Conservation (phyloP, 1,284 basidiomycete species). For the Albatrellus sp. region DNA sequence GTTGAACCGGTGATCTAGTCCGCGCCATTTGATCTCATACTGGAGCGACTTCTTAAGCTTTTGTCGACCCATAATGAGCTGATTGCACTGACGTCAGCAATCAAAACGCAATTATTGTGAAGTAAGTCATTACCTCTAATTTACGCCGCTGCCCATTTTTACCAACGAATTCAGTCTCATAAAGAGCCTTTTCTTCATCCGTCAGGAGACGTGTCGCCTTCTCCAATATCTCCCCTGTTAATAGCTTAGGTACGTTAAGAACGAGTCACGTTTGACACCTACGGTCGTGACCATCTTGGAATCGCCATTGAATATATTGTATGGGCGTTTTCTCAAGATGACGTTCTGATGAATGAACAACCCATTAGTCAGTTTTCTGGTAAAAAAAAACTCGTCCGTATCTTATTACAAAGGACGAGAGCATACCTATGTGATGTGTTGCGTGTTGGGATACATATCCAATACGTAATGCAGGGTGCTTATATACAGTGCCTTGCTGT, state of each 20-base stretch:
- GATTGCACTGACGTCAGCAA: constrained; percentile 1
- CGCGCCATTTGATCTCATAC: constrained; percentile 96
- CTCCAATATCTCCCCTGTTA: constrained; percentile 74
- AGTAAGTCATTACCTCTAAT: constrained; percentile 51
- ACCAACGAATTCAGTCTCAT: constrained; percentile 86
- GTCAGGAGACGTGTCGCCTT: constrained; percentile 87
- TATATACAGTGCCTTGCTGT: constrained; percentile 89
- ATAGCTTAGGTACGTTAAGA: constrained; percentile 2
- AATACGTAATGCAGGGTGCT: constrained; percentile 91
- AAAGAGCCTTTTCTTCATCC: constrained; percentile 72
- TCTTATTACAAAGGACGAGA: constrained; percentile 5
- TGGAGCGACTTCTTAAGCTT: constrained; percentile 95
- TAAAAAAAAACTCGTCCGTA: background rate
- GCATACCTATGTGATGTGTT: constrained; percentile 79
- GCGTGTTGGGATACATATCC: constrained; percentile 98
- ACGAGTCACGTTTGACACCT: constrained; percentile 20
- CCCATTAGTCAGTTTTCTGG: constrained; percentile 7
- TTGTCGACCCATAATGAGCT: constrained; percentile 91
- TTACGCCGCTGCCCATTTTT: constrained; percentile 87
- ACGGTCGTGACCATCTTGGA: constrained; percentile 98
- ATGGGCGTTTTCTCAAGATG: constrained; percentile 94
- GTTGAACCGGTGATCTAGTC: constrained; percentile 88
- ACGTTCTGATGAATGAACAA: constrained; percentile 40
- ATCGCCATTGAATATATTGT: constrained; percentile 97
- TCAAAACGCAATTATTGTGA: constrained; percentile 3